A percentile compares a stretch with the other conserved stretches of the same genome.
phyloP scores from a whole-genome alignment of 2,329 filamentous ascomycete species.

The Colletotrichum musicola region DNA sequence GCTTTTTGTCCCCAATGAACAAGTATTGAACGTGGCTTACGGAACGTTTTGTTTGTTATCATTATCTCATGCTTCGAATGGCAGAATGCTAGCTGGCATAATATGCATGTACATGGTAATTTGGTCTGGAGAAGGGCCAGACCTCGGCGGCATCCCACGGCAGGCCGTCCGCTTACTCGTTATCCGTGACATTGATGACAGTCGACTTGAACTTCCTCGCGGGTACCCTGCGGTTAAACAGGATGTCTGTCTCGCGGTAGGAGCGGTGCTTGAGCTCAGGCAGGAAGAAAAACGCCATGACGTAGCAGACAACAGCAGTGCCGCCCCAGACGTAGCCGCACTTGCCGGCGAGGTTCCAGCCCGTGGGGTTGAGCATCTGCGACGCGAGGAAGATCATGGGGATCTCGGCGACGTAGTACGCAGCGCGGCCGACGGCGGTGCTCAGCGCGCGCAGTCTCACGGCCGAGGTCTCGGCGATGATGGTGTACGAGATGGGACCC shows the following conservation, averaged over 20 bases:
- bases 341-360: slow-evolving; percentile 57
- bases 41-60: no score
- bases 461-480: slow-evolving; percentile 53
- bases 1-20: no score
- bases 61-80: no score
- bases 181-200: slow-evolving; percentile 56
- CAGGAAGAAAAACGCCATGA: slow-evolving; percentile 56
- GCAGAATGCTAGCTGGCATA: no score
- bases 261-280: slow-evolving; percentile 60
- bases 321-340: slow-evolving; percentile 62
- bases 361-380: slow-evolving; percentile 53
- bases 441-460: slow-evolving; percentile 53
- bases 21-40: no score
- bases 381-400: slow-evolving; percentile 56
- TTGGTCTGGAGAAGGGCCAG: no score
- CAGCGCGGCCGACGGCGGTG: slow-evolving; percentile 53
- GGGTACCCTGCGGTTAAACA: slow-evolving; percentile 56
- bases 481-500: slow-evolving; percentile 53
- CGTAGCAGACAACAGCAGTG: slow-evolving; percentile 55
- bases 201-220: slow-evolving; percentile 60
- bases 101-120: no score
- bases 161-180: slow-evolving; percentile 46
- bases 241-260: slow-evolving; percentile 58
- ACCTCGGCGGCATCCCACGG: background rate
- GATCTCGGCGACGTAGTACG: slow-evolving; percentile 57